Conservation (phyloP, 345 rosid genomes). For the Mercurialis annua region DNA sequence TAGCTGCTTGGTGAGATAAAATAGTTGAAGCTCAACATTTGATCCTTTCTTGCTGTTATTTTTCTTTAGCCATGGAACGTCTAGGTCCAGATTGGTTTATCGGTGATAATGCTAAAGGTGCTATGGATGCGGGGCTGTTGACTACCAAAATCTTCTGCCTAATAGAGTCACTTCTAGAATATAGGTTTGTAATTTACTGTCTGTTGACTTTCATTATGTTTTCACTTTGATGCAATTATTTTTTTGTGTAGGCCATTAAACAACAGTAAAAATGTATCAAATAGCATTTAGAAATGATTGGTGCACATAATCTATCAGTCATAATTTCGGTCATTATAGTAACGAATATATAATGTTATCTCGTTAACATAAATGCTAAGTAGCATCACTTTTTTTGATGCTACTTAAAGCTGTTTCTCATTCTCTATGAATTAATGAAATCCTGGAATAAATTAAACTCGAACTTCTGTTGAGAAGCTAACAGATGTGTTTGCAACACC, state of each 20-base stretch:
- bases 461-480: no score
- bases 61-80: conserved; percentile 11
- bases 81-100: conserved; percentile 44
- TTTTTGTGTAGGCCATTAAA: not conserved
- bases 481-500: no score
- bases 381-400: no score
- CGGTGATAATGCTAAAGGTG: conserved; percentile 25
- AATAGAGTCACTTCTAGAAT: conserved; percentile 60
- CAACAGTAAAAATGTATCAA: not conserved
- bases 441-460: no score
- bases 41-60: conserved; percentile 4
- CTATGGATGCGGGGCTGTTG: conserved; percentile 48
- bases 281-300: not conserved
- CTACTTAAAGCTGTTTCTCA: no score
- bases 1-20: conserved; percentile 10
- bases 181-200: conserved; percentile 45
- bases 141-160: conserved; percentile 57
- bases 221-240: not conserved
- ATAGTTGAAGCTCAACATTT: not conserved
- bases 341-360: no score
- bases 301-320: not conserved
- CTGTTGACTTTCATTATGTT: not conserved
- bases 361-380: not conserved
- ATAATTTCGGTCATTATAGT: not conserved
- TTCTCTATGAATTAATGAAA: no score